Evolutionary conservation across 805 yeast species (phyloP).

Genomic region (Spathaspora arborariae): DNA sequence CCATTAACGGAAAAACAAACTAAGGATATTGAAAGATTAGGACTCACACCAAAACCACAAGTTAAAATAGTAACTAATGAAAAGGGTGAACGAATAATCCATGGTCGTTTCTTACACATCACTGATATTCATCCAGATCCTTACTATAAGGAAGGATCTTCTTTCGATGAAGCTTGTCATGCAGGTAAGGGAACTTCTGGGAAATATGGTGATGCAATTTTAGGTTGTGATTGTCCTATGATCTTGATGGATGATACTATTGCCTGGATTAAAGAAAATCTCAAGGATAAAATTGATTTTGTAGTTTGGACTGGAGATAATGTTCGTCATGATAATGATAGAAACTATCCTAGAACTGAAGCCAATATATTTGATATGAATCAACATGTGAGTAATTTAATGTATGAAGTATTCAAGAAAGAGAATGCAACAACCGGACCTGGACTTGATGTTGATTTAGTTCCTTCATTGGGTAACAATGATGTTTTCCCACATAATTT

Average conservation of each 20-base stretch:
- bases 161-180: conserved; percentile 54
- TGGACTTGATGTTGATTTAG: conserved; percentile 41
- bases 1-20: conserved; percentile 4
- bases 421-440: conserved; percentile 45
- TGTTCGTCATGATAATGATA: conserved; percentile 78
- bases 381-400: conserved; percentile 47
- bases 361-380: conserved; percentile 67
- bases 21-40: conserved; percentile 16
- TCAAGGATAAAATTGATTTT: conserved; percentile 77
- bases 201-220: conserved; percentile 67
- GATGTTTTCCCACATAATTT: conserved; percentile 88
- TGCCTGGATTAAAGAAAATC: conserved; percentile 59
- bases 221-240: conserved; percentile 77
- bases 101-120: conserved; percentile 80
- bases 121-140: conserved; percentile 89
- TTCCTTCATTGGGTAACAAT: conserved; percentile 81
- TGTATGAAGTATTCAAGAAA: conserved; percentile 50
- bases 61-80: conserved; percentile 20
- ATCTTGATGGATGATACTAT: conserved; percentile 58
- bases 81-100: conserved; percentile 33
- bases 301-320: conserved; percentile 92
- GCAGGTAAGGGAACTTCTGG: conserved; percentile 53
- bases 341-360: conserved; percentile 71
- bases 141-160: conserved; percentile 50
- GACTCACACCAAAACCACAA: conserved; percentile 32